phyloP scores from a whole-genome alignment of 768 basidiomycete genomes.

The Trametes elegans region DNA sequence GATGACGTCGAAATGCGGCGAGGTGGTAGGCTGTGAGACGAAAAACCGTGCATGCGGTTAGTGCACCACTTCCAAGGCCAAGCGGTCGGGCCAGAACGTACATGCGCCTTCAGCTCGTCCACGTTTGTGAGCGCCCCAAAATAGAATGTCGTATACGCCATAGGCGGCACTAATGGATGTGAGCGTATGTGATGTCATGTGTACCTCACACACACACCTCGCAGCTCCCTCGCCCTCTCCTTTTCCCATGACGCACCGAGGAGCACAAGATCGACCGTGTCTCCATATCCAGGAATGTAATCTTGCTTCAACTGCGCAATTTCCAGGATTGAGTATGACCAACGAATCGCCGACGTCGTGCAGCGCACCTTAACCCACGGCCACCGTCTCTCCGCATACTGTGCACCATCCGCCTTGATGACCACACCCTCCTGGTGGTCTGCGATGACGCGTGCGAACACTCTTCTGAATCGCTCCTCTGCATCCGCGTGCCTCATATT shows the following conservation, averaged over 20 bases:
- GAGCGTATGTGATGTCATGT: too few species aligned
- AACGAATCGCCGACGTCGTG: neutral
- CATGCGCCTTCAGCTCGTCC: constrained; percentile 38
- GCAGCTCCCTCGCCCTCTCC: constrained; percentile 69
- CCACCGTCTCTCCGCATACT: constrained; percentile 59
- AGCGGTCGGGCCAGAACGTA: constrained; percentile 31
- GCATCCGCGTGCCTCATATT: constrained; percentile 30
- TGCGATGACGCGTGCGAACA: constrained; percentile 53
- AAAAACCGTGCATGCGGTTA: too few species aligned
- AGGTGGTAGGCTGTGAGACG: constrained; percentile 35
- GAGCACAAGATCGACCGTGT: constrained; percentile 75
- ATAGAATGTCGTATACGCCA: constrained; percentile 77
- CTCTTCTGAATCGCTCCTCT: constrained; percentile 33
- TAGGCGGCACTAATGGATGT: constrained; percentile 56
- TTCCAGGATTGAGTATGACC: neutral
- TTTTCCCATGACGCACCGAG: constrained; percentile 81
- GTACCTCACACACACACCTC: constrained; percentile 45
- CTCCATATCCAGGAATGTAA: constrained; percentile 83
- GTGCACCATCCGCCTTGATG: constrained; percentile 68
- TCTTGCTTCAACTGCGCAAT: constrained; percentile 65
- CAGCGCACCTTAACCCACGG: constrained; percentile 78
- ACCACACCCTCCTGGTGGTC: constrained; percentile 68
- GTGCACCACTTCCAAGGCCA: too few species aligned
- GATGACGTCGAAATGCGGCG: constrained; percentile 68
- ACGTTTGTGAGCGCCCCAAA: constrained; percentile 63